Percentiles rank a stretch among this genome's conserved stretches.
Evolutionary conservation across 768 basidiomycete genomes (phyloP).

Genomic region (Calocybe indica): DNA sequence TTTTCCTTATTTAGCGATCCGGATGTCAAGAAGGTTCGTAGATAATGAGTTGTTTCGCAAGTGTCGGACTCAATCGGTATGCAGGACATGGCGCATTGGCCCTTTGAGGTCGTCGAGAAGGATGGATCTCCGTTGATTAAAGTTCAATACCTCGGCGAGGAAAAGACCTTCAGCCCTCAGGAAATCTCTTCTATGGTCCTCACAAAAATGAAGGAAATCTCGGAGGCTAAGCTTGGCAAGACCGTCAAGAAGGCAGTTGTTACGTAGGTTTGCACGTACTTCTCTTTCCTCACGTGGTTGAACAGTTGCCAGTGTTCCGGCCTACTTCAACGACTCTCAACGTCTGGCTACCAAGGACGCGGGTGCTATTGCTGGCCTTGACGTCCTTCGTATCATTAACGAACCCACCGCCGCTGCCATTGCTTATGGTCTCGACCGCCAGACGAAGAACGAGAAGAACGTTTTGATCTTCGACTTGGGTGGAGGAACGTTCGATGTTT

Average conservation of each 20-base stretch:
- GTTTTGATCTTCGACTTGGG: slow-evolving; percentile 99
- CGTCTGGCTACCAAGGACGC: slow-evolving; percentile 99
- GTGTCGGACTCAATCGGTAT: not conserved
- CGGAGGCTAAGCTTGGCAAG: slow-evolving; percentile 98
- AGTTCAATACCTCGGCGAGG: slow-evolving; percentile 92
- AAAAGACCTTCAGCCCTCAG: slow-evolving; percentile 95
- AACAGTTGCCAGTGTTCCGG: slow-evolving; percentile 63
- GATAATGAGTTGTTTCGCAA: slow-evolving; percentile 8
- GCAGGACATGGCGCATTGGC: slow-evolving; percentile 95
- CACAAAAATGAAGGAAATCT: slow-evolving; percentile 99
- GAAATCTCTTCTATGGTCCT: slow-evolving; percentile 99
- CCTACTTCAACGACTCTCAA: slow-evolving; percentile 99
- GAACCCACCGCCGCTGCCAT: slow-evolving; percentile 99
- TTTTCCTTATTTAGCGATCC: slow-evolving; percentile 54
- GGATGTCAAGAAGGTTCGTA: slow-evolving; percentile 81
- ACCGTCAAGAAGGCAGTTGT: slow-evolving; percentile 98
- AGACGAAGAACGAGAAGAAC: slow-evolving; percentile 92
- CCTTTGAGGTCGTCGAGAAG: slow-evolving; percentile 93
- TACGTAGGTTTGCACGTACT: slow-evolving; percentile 53
- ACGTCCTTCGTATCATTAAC: slow-evolving; percentile 99
- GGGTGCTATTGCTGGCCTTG: slow-evolving; percentile 94
- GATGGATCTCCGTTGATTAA: slow-evolving; percentile 96
- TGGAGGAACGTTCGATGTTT: slow-evolving; percentile 99
- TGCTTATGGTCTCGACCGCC: slow-evolving; percentile 96
- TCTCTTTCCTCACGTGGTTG: slow-evolving; percentile 2